Base-by-base conservation (phyloP, 352 stramenopile species). In the Globisporangium cystogenes region DNA sequence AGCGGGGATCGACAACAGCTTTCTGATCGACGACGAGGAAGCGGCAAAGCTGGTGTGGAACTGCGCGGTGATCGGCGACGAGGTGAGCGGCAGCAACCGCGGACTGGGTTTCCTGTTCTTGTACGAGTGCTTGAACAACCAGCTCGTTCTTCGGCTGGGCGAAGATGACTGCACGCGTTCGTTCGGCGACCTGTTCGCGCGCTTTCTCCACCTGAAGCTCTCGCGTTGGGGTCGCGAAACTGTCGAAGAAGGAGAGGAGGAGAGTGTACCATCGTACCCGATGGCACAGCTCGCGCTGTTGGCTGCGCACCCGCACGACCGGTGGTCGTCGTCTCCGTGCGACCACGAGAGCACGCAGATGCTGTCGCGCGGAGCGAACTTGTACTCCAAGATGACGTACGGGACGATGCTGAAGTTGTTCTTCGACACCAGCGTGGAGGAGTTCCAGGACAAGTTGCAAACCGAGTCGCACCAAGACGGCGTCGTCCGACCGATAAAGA, bases 161-260 rank as follows among this genome's bases (percentile, higher is more conserved):
- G 79, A 80, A 6, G 72, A 86, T 40, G 79, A 95, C 36, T 89
- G 76, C 33, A 85, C 80, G 1, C 68, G 66, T 14, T 91, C 85
- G 37, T 88, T 93, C 65, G 85, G 74, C 16, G 82, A 93, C 47
- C 60, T 95, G 21, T 80, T 75, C 20, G 43, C 78, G 23, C 85
- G 85, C 10, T 90, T 92, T 33, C 52, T 93, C 40, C 82, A 95
- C 52, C 62, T 95, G 37, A 95, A 95, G 57, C 56, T 93, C 15
- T 90, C 85, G 18, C 76, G 81, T 21, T 95, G 85, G 85, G 82
- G 85, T 16, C 74, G 82, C 43, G 82, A 92, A 61, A 90, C 76
- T 2, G 83, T 93, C 4, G 77, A 92, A 64, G 80, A 93, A 51
- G 85, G 82, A 7, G 85, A 95, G 68, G 79, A 93, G 61, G 81